Evolutionary conservation across 2,329 filamentous ascomycete genomes (phyloP).

Genomic region (Phoma sp.): DNA sequence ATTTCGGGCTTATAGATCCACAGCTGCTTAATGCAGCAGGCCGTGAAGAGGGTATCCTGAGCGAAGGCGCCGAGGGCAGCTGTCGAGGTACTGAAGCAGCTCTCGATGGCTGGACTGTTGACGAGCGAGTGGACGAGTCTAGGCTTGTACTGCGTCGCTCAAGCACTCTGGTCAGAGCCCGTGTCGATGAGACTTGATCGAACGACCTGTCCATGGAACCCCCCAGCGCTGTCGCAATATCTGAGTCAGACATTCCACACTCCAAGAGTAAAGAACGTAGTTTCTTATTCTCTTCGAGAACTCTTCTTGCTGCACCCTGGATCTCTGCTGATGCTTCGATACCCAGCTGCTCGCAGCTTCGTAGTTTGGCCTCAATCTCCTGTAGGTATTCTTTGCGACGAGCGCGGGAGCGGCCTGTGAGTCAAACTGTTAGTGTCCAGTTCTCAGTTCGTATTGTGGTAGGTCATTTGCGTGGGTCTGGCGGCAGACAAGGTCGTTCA

Average conservation of each 20-base stretch:
- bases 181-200: conserved; percentile 37
- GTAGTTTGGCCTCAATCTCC: conserved; percentile 70
- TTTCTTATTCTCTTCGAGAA: conserved; percentile 72
- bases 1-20: conserved; percentile 40
- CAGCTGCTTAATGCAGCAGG: conserved; percentile 31
- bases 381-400: conserved; percentile 75
- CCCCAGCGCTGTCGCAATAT: conserved; percentile 51
- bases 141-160: conserved; percentile 35
- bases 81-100: conserved; percentile 24
- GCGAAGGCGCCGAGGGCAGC: conserved; percentile 26
- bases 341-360: conserved; percentile 68
- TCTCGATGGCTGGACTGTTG: conserved; percentile 19
- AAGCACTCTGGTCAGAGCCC: conserved; percentile 40
- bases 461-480: too few relatives aligned
- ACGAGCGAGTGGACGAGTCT: conserved; percentile 27
- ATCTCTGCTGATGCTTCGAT: conserved; percentile 74
- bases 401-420: conserved; percentile 68
- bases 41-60: conserved; percentile 30
- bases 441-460: not conserved
- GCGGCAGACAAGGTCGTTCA: too few relatives aligned
- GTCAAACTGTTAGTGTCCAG: conserved; percentile 10
- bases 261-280: conserved; percentile 65
- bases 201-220: conserved; percentile 29
- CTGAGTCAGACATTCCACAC: conserved; percentile 63
- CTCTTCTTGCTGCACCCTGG: conserved; percentile 70